Conservation (phyloP, 2,329 filamentous ascomycete species). For the Plectosphaerella sp. region DNA sequence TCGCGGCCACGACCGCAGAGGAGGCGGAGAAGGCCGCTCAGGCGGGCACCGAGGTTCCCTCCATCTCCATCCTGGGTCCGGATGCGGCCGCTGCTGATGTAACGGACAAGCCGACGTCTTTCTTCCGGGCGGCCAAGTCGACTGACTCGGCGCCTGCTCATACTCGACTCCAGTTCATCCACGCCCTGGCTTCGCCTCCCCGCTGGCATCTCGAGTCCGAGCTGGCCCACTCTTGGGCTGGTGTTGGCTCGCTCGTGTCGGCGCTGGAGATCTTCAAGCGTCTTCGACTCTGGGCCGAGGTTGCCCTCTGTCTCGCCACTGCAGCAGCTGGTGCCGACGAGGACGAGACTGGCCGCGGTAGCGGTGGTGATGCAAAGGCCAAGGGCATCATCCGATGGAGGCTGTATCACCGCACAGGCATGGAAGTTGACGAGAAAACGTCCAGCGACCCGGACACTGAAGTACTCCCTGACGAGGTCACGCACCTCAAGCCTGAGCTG, state of each 20-base stretch:
- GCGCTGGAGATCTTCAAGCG: constrained; percentile 95
- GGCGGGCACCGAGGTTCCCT: constrained; percentile 31
- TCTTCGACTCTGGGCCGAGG: constrained; percentile 90
- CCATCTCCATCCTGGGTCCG: constrained; percentile 38
- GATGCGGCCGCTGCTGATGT: constrained; percentile 16
- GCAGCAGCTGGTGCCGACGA: constrained; percentile 58
- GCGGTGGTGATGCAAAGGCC: constrained; percentile 72
- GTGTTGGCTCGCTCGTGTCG: constrained; percentile 79
- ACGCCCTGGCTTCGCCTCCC: constrained; percentile 77
- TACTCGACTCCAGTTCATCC: constrained; percentile 77
- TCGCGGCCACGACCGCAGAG: neutral
- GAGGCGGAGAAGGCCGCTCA: constrained; percentile 23
- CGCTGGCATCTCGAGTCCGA: constrained; percentile 94
- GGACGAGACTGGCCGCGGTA: constrained; percentile 48
- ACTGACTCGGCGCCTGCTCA: constrained; percentile 74
- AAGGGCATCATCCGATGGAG: constrained; percentile 71
- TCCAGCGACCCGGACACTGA: constrained; percentile 43
- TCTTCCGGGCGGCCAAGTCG: constrained; percentile 72
- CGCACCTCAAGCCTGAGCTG: constrained; percentile 47
- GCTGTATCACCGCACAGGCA: constrained; percentile 63
- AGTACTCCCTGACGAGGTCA: constrained; percentile 38
- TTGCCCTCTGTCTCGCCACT: constrained; percentile 79
- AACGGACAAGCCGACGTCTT: constrained; percentile 61
- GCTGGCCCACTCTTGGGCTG: constrained; percentile 87
- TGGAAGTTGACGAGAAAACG: constrained; percentile 13